A percentile compares a stretch with the other conserved stretches of the same genome.
Evolutionary conservation across 495 filamentous ascomycete species (phyloP).

Genomic region (Mytilinidion resinicola): DNA sequence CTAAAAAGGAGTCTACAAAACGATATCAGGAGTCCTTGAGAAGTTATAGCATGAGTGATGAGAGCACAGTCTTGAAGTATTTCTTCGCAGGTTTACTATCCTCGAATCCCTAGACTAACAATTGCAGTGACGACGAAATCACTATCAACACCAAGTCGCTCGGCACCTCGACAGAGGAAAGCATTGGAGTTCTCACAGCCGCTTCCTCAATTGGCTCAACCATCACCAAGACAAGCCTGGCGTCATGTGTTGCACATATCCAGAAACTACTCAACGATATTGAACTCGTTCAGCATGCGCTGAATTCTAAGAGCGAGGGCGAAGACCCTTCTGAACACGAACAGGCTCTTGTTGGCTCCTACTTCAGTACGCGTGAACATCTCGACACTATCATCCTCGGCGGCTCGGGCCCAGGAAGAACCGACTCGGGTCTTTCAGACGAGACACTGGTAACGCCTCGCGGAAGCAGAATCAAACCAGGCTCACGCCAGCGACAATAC

Average conservation of each 20-base stretch:
- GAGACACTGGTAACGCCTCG: not conserved
- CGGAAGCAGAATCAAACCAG: constrained; percentile 20
- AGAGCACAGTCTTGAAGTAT: constrained; percentile 5
- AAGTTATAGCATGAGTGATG: constrained; percentile 13
- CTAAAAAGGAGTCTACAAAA: constrained; percentile 19
- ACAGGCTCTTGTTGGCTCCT: constrained; percentile 22
- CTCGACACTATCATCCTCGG: constrained; percentile 20
- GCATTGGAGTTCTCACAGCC: not conserved
- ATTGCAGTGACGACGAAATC: not conserved
- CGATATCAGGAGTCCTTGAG: constrained; percentile 22
- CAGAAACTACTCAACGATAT: constrained; percentile 16
- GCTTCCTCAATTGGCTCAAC: constrained; percentile 14
- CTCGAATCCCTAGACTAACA: not conserved
- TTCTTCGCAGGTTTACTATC: too few species aligned
- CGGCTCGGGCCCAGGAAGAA: not conserved
- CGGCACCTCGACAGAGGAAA: not conserved
- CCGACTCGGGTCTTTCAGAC: not conserved
- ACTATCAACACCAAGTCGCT: too few species aligned
- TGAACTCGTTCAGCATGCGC: constrained; percentile 10
- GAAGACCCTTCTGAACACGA: constrained; percentile 16
- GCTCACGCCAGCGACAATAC: too few species aligned
- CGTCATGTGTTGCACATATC: constrained; percentile 20
- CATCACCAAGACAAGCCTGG: constrained; percentile 11
- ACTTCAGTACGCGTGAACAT: constrained; percentile 17
- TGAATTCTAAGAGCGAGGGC: not conserved